Percentiles rank a stretch among this genome's conserved stretches.
Evolutionary conservation across 129 eudicot genomes (phyloP).

Genomic region (Helichrysum umbraculigerum): DNA sequence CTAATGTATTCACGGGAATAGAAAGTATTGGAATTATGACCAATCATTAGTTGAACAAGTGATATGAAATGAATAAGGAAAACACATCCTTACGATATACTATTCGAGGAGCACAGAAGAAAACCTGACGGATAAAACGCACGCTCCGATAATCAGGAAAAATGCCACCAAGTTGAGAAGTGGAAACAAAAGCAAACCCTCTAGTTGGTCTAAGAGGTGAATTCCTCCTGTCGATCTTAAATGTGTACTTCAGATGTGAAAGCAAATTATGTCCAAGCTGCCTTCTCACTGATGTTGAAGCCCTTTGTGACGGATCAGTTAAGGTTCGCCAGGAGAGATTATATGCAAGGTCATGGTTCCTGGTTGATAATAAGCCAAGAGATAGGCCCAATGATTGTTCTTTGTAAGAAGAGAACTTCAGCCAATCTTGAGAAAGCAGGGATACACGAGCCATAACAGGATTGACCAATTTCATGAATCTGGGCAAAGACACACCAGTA

Average conservation of each 20-base stretch:
- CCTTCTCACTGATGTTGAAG: conserved; percentile 15
- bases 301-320: conserved; percentile 21
- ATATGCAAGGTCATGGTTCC: conserved; percentile 58
- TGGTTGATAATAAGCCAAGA: conserved; percentile 65
- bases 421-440: conserved; percentile 87
- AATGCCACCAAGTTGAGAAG: conserved; percentile 83
- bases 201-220: conserved; percentile 83
- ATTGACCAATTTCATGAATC: conserved; percentile 49
- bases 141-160: conserved; percentile 77
- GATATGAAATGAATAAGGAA: not conserved
- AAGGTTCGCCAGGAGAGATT: conserved; percentile 21
- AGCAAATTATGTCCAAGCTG: conserved; percentile 32
- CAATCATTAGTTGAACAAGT: not conserved
- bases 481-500: conserved; percentile 68
- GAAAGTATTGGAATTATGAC: not conserved
- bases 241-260: conserved; percentile 78
- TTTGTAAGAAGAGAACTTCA: conserved; percentile 78
- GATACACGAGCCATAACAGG: conserved; percentile 76
- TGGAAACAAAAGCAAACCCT: conserved; percentile 81
- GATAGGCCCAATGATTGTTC: conserved; percentile 68
- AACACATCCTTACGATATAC: not conserved
- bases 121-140: conserved; percentile 87
- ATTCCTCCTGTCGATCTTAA: conserved; percentile 68
- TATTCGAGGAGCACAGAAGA: not conserved
- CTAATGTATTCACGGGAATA: not conserved